These are phyloP conservation scores for Barnettozyma californica DNA, from an alignment of 805 yeast genomes.

Conservation along the genomic window DNA sequence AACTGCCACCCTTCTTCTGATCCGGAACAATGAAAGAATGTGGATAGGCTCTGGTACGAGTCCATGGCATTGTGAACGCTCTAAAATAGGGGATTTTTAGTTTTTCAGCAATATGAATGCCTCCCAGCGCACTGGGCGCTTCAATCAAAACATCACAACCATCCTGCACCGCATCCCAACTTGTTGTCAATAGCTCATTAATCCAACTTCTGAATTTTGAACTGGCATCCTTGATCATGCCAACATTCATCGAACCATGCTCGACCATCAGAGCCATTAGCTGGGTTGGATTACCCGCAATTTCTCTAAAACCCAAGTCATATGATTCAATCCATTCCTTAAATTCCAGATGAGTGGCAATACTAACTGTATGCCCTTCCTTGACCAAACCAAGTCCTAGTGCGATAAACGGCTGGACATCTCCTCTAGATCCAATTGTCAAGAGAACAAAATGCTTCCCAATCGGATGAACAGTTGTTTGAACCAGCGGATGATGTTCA, in stretches of 20 bases:
- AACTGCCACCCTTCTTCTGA: conserved; percentile 87
- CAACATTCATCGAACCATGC: conserved; percentile 81
- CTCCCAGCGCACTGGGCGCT: conserved; percentile 96
- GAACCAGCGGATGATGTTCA: conserved; percentile 55
- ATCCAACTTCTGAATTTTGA: conserved; percentile 81
- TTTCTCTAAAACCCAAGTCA: conserved; percentile 61
- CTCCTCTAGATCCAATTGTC: conserved; percentile 95
- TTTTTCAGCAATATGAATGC: conserved; percentile 93
- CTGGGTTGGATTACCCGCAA: conserved; percentile 93
- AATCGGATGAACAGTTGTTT: conserved; percentile 46
- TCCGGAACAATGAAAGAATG: conserved; percentile 96
- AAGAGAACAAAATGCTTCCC: conserved; percentile 57
- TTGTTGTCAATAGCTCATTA: conserved; percentile 55
- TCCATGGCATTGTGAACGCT: conserved; percentile 99
- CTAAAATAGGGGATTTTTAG: conserved; percentile 84
- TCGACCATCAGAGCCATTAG: conserved; percentile 89
- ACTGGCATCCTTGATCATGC: conserved; percentile 79
- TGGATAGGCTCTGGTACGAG: conserved; percentile 90
- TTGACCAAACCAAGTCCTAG: conserved; percentile 69
- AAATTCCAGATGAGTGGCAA: conserved; percentile 85
- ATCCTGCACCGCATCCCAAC: conserved; percentile 79
- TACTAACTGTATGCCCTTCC: conserved; percentile 82
- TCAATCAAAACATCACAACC: conserved; percentile 79
- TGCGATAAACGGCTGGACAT: conserved; percentile 94
- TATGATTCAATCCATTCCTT: conserved; percentile 63